Evolutionary conservation across 495 filamentous ascomycete genomes (phyloP), one percentile per base, ranked within the genome.

Genomic region (Lasiosphaeria miniovina): DNA sequence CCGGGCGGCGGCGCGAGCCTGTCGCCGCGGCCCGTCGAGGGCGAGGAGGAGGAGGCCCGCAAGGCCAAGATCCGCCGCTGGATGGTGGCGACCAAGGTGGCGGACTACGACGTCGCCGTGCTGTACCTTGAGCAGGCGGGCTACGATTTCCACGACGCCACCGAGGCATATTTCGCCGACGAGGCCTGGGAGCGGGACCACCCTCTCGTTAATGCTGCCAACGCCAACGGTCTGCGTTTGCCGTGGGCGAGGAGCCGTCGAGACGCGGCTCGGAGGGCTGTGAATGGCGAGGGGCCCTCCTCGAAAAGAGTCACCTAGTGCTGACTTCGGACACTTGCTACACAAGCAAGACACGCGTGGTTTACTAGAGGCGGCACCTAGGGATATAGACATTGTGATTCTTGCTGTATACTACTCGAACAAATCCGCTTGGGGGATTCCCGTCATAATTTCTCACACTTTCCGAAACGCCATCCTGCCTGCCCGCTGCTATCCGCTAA

Each of bases 21-120:
- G 9, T 88, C 85, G 14, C 84, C 88, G 2, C 71, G 80, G 6
- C 88, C 87, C 0, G 66, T 86, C 7, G 88, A 88, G 46, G 84
- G 84, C 33, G 87, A 89, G 55, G 88, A 86, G 36, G 86, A 89
- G 64, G 86, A 87, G 65, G 74, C 76, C 33, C 79, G 83, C 43
- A 89, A 87, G 70, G 74, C 74, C 11, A 86, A 84, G 64, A 78
- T 91, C 38, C 79, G 89, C 45, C 76, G 84, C 55, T 92, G 80
- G 78, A 89, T 89, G 88, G 80, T 89, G 12, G 76, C 77, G 1
- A 86, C 82, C 68, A 90, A 90, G 65, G 86, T 87, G 32, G 66
- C 82, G 32, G 88, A 91, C 75, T 91, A 91, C 58, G 84, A 90
- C 65, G 75, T 89, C 17, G 89, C 89, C 7, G 61, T 88, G 10